Conservation (phyloP, 768 basidiomycete species). For the Lyophyllum semitale region DNA sequence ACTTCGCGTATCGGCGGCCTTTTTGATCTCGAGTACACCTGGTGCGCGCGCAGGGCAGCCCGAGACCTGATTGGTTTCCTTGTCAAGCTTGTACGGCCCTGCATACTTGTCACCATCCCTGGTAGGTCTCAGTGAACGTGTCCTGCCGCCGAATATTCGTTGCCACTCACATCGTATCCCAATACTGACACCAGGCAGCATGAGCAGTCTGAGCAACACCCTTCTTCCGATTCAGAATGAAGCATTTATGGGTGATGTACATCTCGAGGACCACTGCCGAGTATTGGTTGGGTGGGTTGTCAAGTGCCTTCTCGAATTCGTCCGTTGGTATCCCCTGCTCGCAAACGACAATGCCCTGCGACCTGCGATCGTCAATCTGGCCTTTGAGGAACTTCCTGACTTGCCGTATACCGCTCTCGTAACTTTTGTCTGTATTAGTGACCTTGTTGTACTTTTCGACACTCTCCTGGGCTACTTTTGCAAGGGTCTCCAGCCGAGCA, state of each 20-base stretch:
- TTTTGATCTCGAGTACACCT: constrained; percentile 22
- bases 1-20: constrained; percentile 26
- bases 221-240: neutral
- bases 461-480: neutral
- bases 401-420: neutral
- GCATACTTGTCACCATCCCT: constrained; percentile 19
- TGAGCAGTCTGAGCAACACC: neutral
- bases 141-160: neutral
- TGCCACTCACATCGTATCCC: constrained; percentile 3
- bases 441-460: constrained; percentile 1
- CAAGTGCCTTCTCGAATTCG: constrained; percentile 1
- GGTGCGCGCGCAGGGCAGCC: constrained; percentile 30
- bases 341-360: neutral
- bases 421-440: neutral
- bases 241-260: constrained; percentile 5
- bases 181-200: neutral
- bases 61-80: constrained; percentile 19
- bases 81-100: constrained; percentile 26
- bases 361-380: neutral
- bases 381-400: neutral
- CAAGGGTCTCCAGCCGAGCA: neutral
- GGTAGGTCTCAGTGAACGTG: neutral
- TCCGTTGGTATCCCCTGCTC: neutral
- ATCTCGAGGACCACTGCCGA: neutral
- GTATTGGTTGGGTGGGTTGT: constrained; percentile 1